Conservation (phyloP, 2,329 filamentous ascomycete species). For the Fusarium albosuccineum region DNA sequence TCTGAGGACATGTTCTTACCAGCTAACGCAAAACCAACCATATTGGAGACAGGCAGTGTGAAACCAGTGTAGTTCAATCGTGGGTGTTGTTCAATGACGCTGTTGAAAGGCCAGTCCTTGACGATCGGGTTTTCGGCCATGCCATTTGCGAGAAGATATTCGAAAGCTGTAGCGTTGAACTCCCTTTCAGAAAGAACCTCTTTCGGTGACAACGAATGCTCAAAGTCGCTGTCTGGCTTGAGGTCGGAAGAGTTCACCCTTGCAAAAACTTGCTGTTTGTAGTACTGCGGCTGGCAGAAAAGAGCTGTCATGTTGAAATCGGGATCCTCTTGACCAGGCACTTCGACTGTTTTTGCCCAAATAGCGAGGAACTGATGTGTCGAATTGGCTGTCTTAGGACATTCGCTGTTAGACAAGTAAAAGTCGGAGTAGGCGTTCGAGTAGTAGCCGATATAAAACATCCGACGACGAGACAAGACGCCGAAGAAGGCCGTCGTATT, state of each 20-base stretch:
- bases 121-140: slow-evolving; percentile 17
- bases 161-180: slow-evolving; percentile 54
- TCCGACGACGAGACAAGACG: slow-evolving; percentile 40
- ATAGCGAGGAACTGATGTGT: slow-evolving; percentile 55
- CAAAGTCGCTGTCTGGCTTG: slow-evolving; percentile 16
- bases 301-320: slow-evolving; percentile 50
- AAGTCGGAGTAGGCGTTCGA: slow-evolving; percentile 49
- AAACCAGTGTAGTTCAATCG: slow-evolving; percentile 32
- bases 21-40: slow-evolving; percentile 53
- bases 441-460: slow-evolving; percentile 60
- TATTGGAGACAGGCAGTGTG: slow-evolving; percentile 42
- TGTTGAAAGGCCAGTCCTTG: slow-evolving; percentile 43
- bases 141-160: slow-evolving; percentile 50
- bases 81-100: slow-evolving; percentile 45
- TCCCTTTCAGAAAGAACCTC: slow-evolving; percentile 37
- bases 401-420: slow-evolving; percentile 50
- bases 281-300: slow-evolving; percentile 61
- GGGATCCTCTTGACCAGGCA: not conserved
- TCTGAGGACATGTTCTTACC: not conserved
- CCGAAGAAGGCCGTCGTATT: slow-evolving; percentile 40
- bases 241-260: slow-evolving; percentile 47
- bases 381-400: slow-evolving; percentile 46
- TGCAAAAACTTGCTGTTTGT: slow-evolving; percentile 58
- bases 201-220: slow-evolving; percentile 10
- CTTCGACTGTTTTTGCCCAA: slow-evolving; percentile 24